Evolutionary conservation across 2,329 filamentous ascomycete genomes (phyloP), one percentile per base, ranked within the genome.

Genomic region (Penicillium olsonii): DNA sequence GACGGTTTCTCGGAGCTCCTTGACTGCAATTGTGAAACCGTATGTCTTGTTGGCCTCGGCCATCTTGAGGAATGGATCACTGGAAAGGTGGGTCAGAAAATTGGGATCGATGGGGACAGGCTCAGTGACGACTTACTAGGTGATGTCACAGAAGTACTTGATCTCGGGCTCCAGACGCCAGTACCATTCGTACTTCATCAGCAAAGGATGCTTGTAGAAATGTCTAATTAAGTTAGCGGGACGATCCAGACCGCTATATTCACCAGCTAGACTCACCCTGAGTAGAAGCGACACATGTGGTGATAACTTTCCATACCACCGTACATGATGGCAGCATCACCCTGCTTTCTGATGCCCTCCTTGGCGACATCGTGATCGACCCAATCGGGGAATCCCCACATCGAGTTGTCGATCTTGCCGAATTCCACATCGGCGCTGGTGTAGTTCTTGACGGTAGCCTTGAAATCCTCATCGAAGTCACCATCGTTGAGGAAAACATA

Each of bases 111-210:
- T 33, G 48, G 22, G 22, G 5, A 27, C 29, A 37, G n/a, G n/a
- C 6, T 24, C 2, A 37, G 24, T 11, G 19, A n/a, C 15, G 5
- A 20, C 84, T 55, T 84, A 92, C 89, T 99, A 99, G 58, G 94
- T 99, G 61, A 99, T 97, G 69, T 99, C 94, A 74, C 94, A 99
- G 77, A 99, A 99, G 77, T 97, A 99, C 77, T 92, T 96, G 83
- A 99, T 97, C 75, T 99, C 94, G 58, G 94, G 94, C 80, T 99
- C 94, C 63, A 99, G 79, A 56, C 94, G 90, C 94, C 94, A 99
- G 78, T 99, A 99, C 94, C 94, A 99, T 68, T 97, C 91, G 75
- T 97, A 99, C 74, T 97, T 97, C 68, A 88, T 83, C 38, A 99
- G 82, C 27, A 97, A 83, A 57, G 92, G 88, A 69, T 99, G 94